Conservation (phyloP, 345 rosid genomes). For the Orychophragmus violaceus region DNA sequence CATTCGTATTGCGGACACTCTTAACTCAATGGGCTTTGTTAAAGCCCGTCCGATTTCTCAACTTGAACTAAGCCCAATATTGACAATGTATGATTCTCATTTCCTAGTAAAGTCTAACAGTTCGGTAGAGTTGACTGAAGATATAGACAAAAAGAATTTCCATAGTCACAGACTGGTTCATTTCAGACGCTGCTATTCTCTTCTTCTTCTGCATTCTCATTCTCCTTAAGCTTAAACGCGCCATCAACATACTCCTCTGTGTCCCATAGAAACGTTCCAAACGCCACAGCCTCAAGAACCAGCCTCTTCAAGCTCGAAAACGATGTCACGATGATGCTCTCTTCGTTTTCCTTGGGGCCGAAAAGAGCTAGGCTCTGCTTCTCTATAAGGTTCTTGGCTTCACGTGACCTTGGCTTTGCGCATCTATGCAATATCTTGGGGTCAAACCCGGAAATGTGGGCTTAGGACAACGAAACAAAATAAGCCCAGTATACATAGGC, state of each 20-base stretch:
- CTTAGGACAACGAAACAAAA: neutral
- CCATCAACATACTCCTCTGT: constrained; percentile 60
- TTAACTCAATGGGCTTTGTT: neutral
- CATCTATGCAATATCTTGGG: constrained; percentile 59
- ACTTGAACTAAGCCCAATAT: neutral
- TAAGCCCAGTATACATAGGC: constrained; percentile 7
- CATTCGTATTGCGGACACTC: neutral
- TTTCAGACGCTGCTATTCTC: constrained; percentile 30
- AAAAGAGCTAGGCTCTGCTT: constrained; percentile 66
- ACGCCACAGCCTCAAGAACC: constrained; percentile 84
- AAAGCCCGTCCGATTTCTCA: too few relatives aligned
- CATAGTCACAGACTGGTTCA: neutral
- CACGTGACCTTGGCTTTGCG: constrained; percentile 59
- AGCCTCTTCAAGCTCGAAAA: constrained; percentile 77
- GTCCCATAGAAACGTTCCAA: constrained; percentile 90
- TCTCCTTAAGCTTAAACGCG: constrained; percentile 57
- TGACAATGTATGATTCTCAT: too few relatives aligned
- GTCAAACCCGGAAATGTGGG: constrained; percentile 64
- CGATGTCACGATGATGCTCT: constrained; percentile 54
- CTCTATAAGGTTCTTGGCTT: constrained; percentile 55
- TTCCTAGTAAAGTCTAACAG: too few relatives aligned
- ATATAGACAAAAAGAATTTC: too few relatives aligned
- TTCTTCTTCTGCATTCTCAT: constrained; percentile 34
- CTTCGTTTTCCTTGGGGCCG: constrained; percentile 45
- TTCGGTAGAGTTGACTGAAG: neutral